Percentiles rank a stretch among this genome's conserved stretches.
These are phyloP conservation scores for Geotrichum histeridarum DNA, from an alignment of 1,139 yeast genomes.

Conservation along the genomic window DNA sequence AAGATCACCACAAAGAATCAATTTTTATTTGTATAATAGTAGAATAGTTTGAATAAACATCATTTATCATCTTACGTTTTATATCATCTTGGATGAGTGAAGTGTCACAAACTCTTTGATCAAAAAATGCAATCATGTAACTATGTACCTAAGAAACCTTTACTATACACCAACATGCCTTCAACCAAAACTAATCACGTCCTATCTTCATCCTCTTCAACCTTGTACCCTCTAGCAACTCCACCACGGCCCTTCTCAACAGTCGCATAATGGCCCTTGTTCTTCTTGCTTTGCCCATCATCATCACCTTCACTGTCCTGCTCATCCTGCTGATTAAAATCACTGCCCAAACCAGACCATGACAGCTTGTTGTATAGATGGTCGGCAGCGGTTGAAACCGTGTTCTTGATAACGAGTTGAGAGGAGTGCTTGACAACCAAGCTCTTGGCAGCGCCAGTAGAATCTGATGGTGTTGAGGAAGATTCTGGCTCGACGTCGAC, in stretches of 20 bases:
- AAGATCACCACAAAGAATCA: too few species aligned
- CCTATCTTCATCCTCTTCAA: conserved; percentile 21
- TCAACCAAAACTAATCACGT: neutral
- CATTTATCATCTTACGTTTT: too few species aligned
- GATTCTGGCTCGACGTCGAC: conserved; percentile 48
- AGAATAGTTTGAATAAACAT: too few species aligned
- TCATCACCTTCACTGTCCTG: conserved; percentile 42
- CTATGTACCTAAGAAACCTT: too few species aligned
- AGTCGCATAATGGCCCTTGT: conserved; percentile 45
- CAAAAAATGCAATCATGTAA: too few species aligned
- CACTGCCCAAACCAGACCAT: conserved; percentile 94
- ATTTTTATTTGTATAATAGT: too few species aligned
- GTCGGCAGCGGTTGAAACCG: conserved; percentile 85
- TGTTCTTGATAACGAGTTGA: conserved; percentile 61
- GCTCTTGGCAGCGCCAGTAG: conserved; percentile 11
- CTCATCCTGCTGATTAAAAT: conserved; percentile 43
- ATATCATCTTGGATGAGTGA: too few species aligned
- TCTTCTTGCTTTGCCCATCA: conserved; percentile 36
- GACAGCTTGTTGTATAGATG: conserved; percentile 58
- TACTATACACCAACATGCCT: too few species aligned
- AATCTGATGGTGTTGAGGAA: conserved; percentile 6
- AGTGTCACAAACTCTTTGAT: too few species aligned
- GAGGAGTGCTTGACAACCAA: conserved; percentile 50
- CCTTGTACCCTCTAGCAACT: conserved; percentile 78
- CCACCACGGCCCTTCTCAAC: conserved; percentile 82